Base-by-base conservation (phyloP, 345 rosid genomes). In the Odontarrhena argentea region DNA sequence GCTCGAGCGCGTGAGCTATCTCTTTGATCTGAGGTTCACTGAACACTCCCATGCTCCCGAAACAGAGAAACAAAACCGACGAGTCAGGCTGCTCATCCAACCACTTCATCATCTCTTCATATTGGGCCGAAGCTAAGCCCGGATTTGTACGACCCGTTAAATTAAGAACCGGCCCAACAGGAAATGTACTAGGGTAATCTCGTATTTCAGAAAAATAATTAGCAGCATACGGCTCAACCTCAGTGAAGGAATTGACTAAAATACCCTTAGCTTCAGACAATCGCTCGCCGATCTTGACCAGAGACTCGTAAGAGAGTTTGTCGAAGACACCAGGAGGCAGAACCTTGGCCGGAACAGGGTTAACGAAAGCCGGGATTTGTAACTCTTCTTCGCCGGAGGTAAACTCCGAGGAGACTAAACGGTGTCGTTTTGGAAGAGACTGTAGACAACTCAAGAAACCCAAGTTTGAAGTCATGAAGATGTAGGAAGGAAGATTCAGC, bases 41-140 rank as follows among this genome's bases (percentile, higher is more conserved):
- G 38, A 86, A 84, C 42, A 76, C 55, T 44, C 88, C 91, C 81
- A 75, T 77, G 79, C 86, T 83, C 65, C 88, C 88, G 28, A 86
- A 86, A 73, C 86, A 86, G n/a, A 86, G 55, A 70, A 86, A 86
- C 67, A 86, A 80, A 26, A 83, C 88, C 13, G 91, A 84, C 0
- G 74, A 56, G 2, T 55, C 65, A 0, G 81, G 85, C 18, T 86
- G 86, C 24, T 51, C 63, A 32, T 78, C 83, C 0, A 86, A 79
- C 91, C 91, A 86, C 6, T 53, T 47, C 53, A 69, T 46, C 71
- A 78, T 81, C 4, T 77, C 75, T 8, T 34, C 15, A 5, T 68
- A 13, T 35, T 36, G 44, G 11, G 15, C 38, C 32, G 28, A 8
- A 35, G 45, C 45, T 36, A 37, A 4, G 14, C 68, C 37, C 12